A percentile compares a stretch with the other conserved stretches of the same genome.
These are phyloP conservation scores for Gracilariopsis chorda DNA, from an alignment of 23 red algal genomes.

Conservation along the genomic window DNA sequence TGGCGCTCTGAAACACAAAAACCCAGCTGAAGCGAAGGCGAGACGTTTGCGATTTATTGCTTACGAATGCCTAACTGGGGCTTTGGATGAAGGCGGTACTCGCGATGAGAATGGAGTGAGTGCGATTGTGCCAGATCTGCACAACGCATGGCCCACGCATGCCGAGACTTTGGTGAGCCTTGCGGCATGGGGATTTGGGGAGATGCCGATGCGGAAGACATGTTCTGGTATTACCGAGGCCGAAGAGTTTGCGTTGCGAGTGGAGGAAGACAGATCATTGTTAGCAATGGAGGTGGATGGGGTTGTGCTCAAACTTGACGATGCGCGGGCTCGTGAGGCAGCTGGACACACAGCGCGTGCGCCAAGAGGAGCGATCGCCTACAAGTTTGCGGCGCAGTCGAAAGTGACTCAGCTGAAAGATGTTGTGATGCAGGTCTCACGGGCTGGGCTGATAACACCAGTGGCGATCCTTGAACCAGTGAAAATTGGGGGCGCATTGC, in stretches of 20 bases:
- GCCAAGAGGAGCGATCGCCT: conserved; percentile 65
- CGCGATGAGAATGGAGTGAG: not conserved
- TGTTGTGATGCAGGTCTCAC: conserved; percentile 78
- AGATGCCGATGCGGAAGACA: not conserved
- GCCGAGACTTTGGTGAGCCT: conserved; percentile 30
- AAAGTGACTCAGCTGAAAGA: conserved; percentile 48
- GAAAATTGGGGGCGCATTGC: conserved; percentile 49
- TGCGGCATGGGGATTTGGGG: conserved; percentile 55
- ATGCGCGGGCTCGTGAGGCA: conserved; percentile 13
- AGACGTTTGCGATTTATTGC: conserved; percentile 74
- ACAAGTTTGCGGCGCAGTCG: conserved; percentile 59
- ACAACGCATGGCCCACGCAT: conserved; percentile 12
- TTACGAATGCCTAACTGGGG: conserved; percentile 55
- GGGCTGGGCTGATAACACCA: conserved; percentile 72
- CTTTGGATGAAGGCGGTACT: not conserved
- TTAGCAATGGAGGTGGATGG: conserved; percentile 67
- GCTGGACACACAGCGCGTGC: conserved; percentile 62
- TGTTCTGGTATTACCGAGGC: conserved; percentile 22
- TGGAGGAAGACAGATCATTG: conserved; percentile 28
- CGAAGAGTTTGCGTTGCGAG: conserved; percentile 29
- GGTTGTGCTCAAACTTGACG: conserved; percentile 68
- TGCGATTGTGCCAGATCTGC: not conserved
- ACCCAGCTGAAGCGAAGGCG: conserved; percentile 22
- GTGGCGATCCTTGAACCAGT: conserved; percentile 76
- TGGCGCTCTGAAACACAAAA: conserved; percentile 72